A percentile compares a stretch with the other conserved stretches of the same genome.
Conservation (phyloP, 2,329 filamentous ascomycete genomes). For the Sarocladium strictum region DNA sequence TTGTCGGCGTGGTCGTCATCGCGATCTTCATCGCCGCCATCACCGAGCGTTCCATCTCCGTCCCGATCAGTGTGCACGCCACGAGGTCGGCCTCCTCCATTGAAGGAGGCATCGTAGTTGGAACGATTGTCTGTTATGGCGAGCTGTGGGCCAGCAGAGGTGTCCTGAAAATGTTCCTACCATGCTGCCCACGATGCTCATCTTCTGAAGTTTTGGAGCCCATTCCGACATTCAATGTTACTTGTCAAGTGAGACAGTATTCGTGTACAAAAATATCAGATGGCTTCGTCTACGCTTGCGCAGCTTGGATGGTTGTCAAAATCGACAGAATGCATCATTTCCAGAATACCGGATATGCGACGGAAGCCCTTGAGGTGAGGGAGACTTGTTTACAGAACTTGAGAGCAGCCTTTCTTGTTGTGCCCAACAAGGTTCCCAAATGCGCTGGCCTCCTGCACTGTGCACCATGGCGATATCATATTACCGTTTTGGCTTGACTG, state of each 20-base stretch:
- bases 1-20: slow-evolving; percentile 20
- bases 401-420: too few species aligned
- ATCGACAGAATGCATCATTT: too few species aligned
- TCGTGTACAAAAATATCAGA: too few species aligned
- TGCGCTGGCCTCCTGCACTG: too few species aligned
- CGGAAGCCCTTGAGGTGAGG: too few species aligned
- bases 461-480: neutral
- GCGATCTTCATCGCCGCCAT: slow-evolving; percentile 23
- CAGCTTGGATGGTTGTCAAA: too few species aligned
- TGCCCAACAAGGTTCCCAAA: too few species aligned
- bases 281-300: too few species aligned
- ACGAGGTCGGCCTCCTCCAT: slow-evolving; percentile 33
- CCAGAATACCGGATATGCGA: too few species aligned
- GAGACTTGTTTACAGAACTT: too few species aligned
- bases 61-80: slow-evolving; percentile 34
- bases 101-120: slow-evolving; percentile 14
- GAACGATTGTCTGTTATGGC: slow-evolving; percentile 14
- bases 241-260: too few species aligned
- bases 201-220: slow-evolving; percentile 22
- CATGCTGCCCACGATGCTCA: slow-evolving; percentile 26
- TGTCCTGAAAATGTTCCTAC: slow-evolving; percentile 8
- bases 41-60: slow-evolving; percentile 34
- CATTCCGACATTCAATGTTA: slow-evolving; percentile 7
- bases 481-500: neutral
- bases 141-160: slow-evolving; percentile 9